Evolutionary conservation across 768 basidiomycete genomes (phyloP), one percentile per base, ranked within the genome.

Genomic region (Pisolithus tinctorius): DNA sequence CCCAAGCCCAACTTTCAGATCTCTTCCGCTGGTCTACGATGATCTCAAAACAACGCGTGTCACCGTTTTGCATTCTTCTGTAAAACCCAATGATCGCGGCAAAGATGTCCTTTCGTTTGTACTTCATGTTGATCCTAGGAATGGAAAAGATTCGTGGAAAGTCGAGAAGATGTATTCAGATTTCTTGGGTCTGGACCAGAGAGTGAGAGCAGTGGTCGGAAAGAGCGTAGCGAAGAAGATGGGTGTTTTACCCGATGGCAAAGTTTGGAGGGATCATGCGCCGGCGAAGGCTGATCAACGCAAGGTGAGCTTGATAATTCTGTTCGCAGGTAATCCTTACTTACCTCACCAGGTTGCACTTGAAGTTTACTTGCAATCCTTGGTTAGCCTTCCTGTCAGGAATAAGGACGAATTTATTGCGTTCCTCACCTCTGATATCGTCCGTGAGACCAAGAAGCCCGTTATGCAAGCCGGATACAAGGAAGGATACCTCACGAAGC

Each of bases 201-300:
- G 84, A 25, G 77, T 97, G 47, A 81, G 89, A 49, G 60, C 65
- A 20, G 55, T 58, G 23, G 60, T 74, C 20, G 82, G 84, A 13
- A 86, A 83, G 65, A 79, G 78, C 46, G 72, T 87, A 17, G 79
- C 76, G 40, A 93, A 93, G 74, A 88, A 81, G 69, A 83, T 98
- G 45, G 83, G 75, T 17, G 75, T 69, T 49, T 67, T 99, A 51
- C 96, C 96, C 1, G 96, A 99, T 65, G 89, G 90, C 25, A 88
- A 86, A 67, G 73, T 96, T 8, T 97, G 95, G 89, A 94, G 83
- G 68, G 96, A 98, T 70, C 93, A 95, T 66, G 93, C 94, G 0
- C 95, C 95, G 29, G 91, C 90, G 27, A 94, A 89, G 73, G 90
- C 93, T 40, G 96, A 98, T 74, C 93, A 95, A 69, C 74, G 95